Evolutionary conservation across 2,329 filamentous ascomycete genomes (phyloP), one percentile per base, ranked within the genome.

Genomic region (Corinectria fuckeliana): DNA sequence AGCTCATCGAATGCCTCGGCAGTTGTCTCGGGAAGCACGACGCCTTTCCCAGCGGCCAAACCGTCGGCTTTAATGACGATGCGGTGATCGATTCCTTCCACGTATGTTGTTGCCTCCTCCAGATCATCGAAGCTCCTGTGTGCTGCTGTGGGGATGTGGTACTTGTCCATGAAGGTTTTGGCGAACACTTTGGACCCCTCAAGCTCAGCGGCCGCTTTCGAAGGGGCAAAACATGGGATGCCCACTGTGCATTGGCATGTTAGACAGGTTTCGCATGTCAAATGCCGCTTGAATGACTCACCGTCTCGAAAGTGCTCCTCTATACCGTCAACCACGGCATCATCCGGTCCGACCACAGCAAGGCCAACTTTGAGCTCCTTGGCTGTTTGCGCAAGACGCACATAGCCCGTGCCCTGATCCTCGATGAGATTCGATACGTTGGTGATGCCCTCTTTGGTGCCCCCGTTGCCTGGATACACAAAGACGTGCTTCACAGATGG

Each of bases 111-210:
- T 1, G 89, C 88, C 3, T 80, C 73, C 50, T 86, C 81, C 71
- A 88, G 87, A 53, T 83, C 76, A 64, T 78, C 81, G 73, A 93
- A 93, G 74, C 89, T 92, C 66, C 82, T 80, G 73, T 91, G 92
- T 32, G 81, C 81, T 10, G 91, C 91, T 0, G 91, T 93, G 16
- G 90, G 90, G 63, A 93, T 93, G 60, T 80, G 81, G 73, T 91
- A 82, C 42, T 83, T 82, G 69, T 85, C 83, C 91, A 93, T 93
- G 71, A 93, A 93, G 70, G 91, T 88, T 71, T 93, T 93, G 36
- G 88, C 87, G 72, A 91, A 93, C 1, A 89, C 85, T 76, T 93
- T 93, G 68, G 87, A 91, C 38, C 91, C 91, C 72, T 93, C 91
- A 82, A 93, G 88, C 34, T 82, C 81, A 9, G 91, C 90, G 10